Evolutionary conservation across 2,329 filamentous ascomycete genomes (phyloP).

Genomic region (Colletotrichum sp.): DNA sequence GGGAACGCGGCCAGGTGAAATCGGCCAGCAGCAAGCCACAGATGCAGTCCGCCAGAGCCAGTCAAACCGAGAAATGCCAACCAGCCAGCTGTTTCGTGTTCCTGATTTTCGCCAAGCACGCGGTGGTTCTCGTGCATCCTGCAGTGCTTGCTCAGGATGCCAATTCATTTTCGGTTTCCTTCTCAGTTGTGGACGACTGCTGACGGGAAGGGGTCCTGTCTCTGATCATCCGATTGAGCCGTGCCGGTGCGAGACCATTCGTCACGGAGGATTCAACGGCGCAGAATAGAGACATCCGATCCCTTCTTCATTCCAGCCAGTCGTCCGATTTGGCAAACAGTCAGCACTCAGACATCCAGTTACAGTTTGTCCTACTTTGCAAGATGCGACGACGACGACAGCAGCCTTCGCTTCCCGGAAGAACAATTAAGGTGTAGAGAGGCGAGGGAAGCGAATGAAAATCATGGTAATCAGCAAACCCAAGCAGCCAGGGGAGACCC

Average conservation of each 20-base stretch:
- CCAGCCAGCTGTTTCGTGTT: background rate
- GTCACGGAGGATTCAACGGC: background rate
- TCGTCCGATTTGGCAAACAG: background rate
- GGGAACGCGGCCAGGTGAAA: conserved; percentile 5
- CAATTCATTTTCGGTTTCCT: background rate
- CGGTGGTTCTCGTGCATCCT: background rate
- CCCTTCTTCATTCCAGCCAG: conserved; percentile 3
- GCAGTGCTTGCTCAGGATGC: background rate
- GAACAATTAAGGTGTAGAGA: conserved; percentile 8
- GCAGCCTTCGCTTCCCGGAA: background rate
- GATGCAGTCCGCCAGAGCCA: background rate
- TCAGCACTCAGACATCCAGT: background rate
- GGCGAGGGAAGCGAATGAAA: conserved; percentile 11
- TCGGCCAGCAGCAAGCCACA: background rate
- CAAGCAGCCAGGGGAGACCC: conserved; percentile 1
- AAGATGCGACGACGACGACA: background rate
- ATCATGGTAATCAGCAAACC: conserved; percentile 10
- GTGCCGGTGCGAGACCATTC: background rate
- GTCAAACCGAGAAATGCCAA: background rate
- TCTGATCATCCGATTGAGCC: background rate
- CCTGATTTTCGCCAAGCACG: background rate
- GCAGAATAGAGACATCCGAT: background rate
- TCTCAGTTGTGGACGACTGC: background rate
- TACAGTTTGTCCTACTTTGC: background rate
- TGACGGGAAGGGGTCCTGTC: background rate